Evolutionary conservation across 306 rosid species (phyloP), one percentile per base, ranked within the genome.

Genomic region (Vicia sativa): DNA sequence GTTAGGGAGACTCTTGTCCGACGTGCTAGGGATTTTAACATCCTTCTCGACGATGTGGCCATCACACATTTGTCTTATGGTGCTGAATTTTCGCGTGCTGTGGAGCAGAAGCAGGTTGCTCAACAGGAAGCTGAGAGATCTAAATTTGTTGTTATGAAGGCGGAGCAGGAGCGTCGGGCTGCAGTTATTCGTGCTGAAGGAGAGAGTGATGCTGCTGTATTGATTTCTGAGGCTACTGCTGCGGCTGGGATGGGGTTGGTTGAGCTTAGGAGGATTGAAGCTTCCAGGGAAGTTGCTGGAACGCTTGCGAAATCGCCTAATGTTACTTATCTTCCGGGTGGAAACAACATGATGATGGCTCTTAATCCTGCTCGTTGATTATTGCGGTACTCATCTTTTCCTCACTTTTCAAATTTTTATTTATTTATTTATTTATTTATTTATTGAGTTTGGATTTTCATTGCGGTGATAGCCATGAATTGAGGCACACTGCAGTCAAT

Each of bases 121-220:
- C 96, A 92, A 82, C 96, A 92, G 80, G 98, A 92, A 82, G 98
- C 96, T 0, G 98, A 89, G 85, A 59, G 98, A 41, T 89, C 96
- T 1, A 92, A 89, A 75, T 92, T 87, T n/a, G 87, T 92, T 2
- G 98, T 92, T 73, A 91, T 91, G 23, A 92, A 92, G 84, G 89
- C 98, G 0, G 98, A 89, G 82, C 98, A 92, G 81, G 96, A 92
- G 80, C 69, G 95, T 34, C 60, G 98, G 4, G 98, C 98, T 0
- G 95, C 95, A 0, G 86, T 92, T 43, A 89, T 87, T 14, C 70
- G 95, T 11, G 98, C 96, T 0, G 95, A 92, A 66, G n/a, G 98
- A 0, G 96, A 92, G 82, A 89, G 96, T 35, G 98, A 89, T 35
- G 80, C 96, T 0, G 98, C 96, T 0, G 87, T 87, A 85, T 83